A percentile compares a stretch with the other conserved stretches of the same genome.
These are phyloP conservation scores for Boletus hoseneyae DNA, from an alignment of 1,284 basidiomycete genomes.

Conservation along the genomic window DNA sequence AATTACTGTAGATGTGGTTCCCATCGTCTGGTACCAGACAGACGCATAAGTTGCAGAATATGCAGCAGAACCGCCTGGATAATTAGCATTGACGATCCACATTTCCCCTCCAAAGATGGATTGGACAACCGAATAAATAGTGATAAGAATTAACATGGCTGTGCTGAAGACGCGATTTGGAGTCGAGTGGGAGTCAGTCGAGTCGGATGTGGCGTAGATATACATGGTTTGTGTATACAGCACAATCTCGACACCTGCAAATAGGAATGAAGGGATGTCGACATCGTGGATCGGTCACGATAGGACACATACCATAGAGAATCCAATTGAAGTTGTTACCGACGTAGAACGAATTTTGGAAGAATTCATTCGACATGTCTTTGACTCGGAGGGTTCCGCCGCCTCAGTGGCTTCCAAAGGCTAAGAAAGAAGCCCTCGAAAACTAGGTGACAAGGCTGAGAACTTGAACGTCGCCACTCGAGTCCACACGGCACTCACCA, in stretches of 20 bases:
- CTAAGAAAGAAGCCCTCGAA: neutral
- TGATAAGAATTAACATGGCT: conserved; percentile 2
- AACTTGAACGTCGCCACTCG: too few species aligned
- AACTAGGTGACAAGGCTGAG: too few species aligned
- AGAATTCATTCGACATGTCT: conserved; percentile 6
- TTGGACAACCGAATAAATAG: conserved; percentile 7
- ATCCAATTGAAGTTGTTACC: conserved; percentile 14
- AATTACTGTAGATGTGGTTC: conserved; percentile 6
- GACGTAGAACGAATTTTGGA: conserved; percentile 17
- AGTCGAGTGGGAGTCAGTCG: too few species aligned
- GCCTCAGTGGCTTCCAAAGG: neutral
- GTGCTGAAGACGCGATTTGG: conserved; percentile 7
- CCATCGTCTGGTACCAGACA: conserved; percentile 17
- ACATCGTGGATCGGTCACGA: neutral
- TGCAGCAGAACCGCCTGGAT: conserved; percentile 9
- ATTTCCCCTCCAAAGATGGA: conserved; percentile 10
- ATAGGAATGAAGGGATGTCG: neutral
- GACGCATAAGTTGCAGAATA: conserved; percentile 7
- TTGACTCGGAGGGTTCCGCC: neutral
- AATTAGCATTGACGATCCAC: conserved; percentile 16
- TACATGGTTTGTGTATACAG: conserved; percentile 12
- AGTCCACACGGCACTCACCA: too few species aligned
- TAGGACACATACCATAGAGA: conserved; percentile 11
- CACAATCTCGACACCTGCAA: conserved; percentile 12
- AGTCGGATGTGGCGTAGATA: neutral